Base-by-base conservation (phyloP, 306 rosid species). In the Trifolium repens region DNA sequence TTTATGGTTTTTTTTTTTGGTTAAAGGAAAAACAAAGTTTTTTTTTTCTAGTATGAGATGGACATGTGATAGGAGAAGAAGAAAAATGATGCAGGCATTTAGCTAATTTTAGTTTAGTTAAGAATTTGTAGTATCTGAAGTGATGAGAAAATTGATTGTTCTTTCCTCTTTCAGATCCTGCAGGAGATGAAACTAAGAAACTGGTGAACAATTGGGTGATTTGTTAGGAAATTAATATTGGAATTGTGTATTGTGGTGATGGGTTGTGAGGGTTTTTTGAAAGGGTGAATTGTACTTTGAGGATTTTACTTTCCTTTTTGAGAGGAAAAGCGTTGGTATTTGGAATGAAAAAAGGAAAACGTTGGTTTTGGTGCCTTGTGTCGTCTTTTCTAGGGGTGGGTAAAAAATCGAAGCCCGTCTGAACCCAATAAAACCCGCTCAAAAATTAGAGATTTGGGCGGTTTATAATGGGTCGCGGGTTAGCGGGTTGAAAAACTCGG, bases 21-120 rank as follows among this genome's bases (percentile, higher is more conserved):
- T 52, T 49, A 15, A 43, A 47, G 17, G 2, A 47, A 14, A 5
- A 14, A 50, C 47, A 19, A 30, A 30, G 34, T 30, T 8, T 53
- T 55, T 17, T 22, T 9, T 32, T 32, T 32, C 35, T 39, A 39
- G 42, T 7, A 2, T 39, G 42, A 39, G 42, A 39, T 39, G 42
- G 42, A 39, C 42, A 39, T 39, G 9, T 39, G 42, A 39, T 39
- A 39, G 42, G 7, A 39, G 40, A 75, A 16, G 63, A 58, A 32
- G 69, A 44, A 0, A 22, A 3, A 24, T 77, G 49, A 52, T 69
- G 86, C 72, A 80, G 79, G 74, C 60, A 75, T 75, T 81, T 85
- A 74, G 82, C 87, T 79, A 80, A 85, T 84, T 85, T 84, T 84
- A 73, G 90, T 35, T 32, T 69, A 4, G 30, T 75, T 9, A 3